These are phyloP conservation scores for Acanthamoeba sp. DNA, from an alignment of 208 protist genomes.

Conservation along the genomic window DNA sequence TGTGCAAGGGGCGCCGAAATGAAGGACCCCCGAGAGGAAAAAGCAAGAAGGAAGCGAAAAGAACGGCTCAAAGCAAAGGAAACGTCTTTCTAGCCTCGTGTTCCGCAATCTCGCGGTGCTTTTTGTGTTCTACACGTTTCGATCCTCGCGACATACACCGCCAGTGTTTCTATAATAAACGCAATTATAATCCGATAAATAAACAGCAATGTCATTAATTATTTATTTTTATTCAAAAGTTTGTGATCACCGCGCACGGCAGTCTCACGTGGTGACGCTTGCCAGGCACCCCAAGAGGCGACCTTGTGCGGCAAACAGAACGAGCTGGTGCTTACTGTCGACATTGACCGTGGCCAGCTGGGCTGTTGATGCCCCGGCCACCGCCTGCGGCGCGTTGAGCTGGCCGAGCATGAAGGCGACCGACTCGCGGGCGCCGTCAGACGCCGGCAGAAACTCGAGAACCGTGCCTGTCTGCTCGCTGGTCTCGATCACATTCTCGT, in stretches of 20 bases:
- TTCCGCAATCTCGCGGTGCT: no score
- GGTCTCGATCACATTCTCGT: background rate
- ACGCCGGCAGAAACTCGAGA: background rate
- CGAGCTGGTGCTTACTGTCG: background rate
- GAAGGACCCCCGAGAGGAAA: background rate
- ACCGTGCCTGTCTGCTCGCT: background rate
- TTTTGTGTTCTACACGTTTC: no score
- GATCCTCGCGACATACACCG: no score
- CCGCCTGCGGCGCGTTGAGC: background rate
- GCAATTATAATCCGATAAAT: no score
- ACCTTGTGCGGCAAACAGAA: background rate
- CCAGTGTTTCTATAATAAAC: no score
- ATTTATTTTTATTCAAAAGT: no score
- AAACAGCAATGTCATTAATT: no score
- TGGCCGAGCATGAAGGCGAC: background rate
- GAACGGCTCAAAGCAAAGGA: background rate
- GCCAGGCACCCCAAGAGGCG: background rate
- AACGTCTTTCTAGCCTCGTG: background rate
- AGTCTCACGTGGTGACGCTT: background rate
- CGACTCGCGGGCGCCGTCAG: background rate
- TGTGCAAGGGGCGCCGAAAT: background rate
- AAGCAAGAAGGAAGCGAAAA: constrained; percentile 3
- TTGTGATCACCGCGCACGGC: background rate
- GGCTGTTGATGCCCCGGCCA: no score
- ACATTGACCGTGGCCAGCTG: background rate